These are phyloP conservation scores for Lachancea nothofagi DNA, from an alignment of 805 yeast species.

Conservation along the genomic window DNA sequence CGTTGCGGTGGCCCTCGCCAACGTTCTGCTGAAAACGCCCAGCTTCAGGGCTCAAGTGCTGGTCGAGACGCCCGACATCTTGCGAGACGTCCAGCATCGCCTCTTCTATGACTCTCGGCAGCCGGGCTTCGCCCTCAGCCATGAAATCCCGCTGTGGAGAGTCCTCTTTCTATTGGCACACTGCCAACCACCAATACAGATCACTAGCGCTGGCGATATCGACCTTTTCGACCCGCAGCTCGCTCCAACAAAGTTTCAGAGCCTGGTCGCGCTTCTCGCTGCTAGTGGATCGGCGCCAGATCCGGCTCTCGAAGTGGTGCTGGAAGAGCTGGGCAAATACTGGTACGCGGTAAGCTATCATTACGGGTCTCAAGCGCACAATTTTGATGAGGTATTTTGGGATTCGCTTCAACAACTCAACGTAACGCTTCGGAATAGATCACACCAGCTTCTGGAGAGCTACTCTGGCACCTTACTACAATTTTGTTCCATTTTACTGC, in stretches of 20 bases:
- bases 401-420: constrained; percentile 5
- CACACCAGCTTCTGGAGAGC: constrained; percentile 2
- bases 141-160: constrained; percentile 11
- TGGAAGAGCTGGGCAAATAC: constrained; percentile 13
- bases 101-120: constrained; percentile 6
- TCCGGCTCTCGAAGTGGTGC: neutral
- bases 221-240: constrained; percentile 9
- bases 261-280: constrained; percentile 3
- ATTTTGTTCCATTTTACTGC: constrained; percentile 10
- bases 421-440: constrained; percentile 5
- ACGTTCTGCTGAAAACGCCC: constrained; percentile 9
- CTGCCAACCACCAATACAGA: constrained; percentile 1
- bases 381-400: constrained; percentile 8
- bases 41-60: constrained; percentile 5
- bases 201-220: no score
- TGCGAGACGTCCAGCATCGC: constrained; percentile 7
- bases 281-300: neutral
- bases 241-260: constrained; percentile 6
- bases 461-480: constrained; percentile 11
- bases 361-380: constrained; percentile 5
- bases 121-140: neutral
- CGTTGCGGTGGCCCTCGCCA: constrained; percentile 9
- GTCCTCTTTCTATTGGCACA: constrained; percentile 12
- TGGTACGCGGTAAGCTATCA: constrained; percentile 15
- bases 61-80: constrained; percentile 1